Evolutionary conservation across 2,329 filamentous ascomycete species (phyloP).

Genomic region (Rutstroemia sp.): DNA sequence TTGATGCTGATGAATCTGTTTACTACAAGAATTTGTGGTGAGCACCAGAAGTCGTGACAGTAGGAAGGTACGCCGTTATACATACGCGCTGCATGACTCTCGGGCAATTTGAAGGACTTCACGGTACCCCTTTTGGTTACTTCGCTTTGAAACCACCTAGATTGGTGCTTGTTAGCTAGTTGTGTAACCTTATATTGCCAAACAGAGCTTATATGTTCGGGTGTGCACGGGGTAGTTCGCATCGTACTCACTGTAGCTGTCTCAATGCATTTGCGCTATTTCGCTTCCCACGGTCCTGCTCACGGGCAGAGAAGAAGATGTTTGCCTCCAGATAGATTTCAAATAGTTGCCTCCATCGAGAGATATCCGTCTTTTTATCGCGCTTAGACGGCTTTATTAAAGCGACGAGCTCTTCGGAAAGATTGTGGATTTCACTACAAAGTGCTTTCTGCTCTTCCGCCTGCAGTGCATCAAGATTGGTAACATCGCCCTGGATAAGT

Average conservation of each 20-base stretch:
- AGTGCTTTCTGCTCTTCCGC: conserved; percentile 53
- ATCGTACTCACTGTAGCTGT: conserved; percentile 39
- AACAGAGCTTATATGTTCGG: not conserved
- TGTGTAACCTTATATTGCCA: not conserved
- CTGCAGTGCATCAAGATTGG: conserved; percentile 56
- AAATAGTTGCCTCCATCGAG: conserved; percentile 74
- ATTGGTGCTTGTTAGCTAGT: not conserved
- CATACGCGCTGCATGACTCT: conserved; percentile 48
- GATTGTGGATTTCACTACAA: conserved; percentile 50
- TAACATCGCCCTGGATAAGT: conserved; percentile 63
- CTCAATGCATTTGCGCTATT: conserved; percentile 57
- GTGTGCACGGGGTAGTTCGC: not conserved
- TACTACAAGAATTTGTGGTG: not conserved
- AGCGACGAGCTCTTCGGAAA: conserved; percentile 55
- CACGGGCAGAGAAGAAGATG: conserved; percentile 75
- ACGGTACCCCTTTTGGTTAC: conserved; percentile 53
- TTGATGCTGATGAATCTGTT: conserved; percentile 65
- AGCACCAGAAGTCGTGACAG: too few relatives aligned
- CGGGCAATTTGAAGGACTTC: conserved; percentile 55
- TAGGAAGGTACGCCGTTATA: not conserved
- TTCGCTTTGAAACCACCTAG: conserved; percentile 58
- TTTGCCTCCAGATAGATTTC: conserved; percentile 72
- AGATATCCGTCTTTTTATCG: conserved; percentile 55
- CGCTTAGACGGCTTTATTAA: conserved; percentile 57
- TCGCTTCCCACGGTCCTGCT: conserved; percentile 61